These are phyloP conservation scores for Chiua virens DNA, from an alignment of 768 basidiomycete species.

Conservation along the genomic window DNA sequence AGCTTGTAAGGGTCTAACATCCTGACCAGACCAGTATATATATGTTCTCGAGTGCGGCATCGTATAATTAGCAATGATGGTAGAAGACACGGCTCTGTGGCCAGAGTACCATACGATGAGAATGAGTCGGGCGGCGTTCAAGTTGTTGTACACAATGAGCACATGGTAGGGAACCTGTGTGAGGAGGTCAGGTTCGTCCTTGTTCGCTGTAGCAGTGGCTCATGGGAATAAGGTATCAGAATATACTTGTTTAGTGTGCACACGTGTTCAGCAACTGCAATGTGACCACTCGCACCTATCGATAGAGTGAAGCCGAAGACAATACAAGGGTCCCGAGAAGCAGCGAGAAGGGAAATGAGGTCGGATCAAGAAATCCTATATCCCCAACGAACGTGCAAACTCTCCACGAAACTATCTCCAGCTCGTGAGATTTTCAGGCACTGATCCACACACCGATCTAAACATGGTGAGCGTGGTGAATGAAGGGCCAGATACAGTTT, in stretches of 20 bases:
- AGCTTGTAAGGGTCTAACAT: too few species aligned
- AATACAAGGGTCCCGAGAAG: neutral
- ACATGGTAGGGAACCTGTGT: neutral
- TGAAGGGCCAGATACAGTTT: too few species aligned
- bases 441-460: neutral
- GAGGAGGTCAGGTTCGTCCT: neutral
- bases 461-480: neutral
- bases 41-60: neutral
- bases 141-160: neutral
- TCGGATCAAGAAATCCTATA: neutral
- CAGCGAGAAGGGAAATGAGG: too few species aligned
- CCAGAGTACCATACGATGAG: constrained; percentile 7
- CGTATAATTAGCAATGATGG: constrained; percentile 9
- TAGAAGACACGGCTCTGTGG: neutral
- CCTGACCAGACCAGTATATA: neutral
- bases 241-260: neutral
- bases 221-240: neutral
- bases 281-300: too few species aligned
- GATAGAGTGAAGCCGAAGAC: neutral
- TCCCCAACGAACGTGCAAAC: constrained; percentile 8
- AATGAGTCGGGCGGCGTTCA: neutral
- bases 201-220: neutral
- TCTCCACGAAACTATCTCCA: neutral
- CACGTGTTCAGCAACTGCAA: too few species aligned
- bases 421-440: neutral